These are phyloP conservation scores for Scytalidium lignicola DNA, from an alignment of 2,329 filamentous ascomycete species.

Conservation along the genomic window DNA sequence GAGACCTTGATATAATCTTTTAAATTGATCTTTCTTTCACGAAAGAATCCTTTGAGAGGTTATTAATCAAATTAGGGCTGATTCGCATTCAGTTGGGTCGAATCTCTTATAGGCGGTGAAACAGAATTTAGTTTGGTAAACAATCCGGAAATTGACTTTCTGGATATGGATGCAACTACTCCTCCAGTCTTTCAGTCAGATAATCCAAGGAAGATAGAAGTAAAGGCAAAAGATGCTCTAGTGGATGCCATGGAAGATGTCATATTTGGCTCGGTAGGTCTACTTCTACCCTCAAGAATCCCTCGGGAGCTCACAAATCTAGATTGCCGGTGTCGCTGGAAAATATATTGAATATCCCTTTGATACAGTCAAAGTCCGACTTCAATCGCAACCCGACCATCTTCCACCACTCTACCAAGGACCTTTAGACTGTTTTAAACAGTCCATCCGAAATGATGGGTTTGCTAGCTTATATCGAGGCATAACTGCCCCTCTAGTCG, in stretches of 20 bases:
- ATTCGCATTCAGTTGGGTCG: too few species aligned
- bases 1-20: background rate
- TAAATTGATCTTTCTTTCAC: background rate
- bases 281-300: background rate
- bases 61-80: too few species aligned
- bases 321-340: constrained; percentile 80
- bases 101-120: background rate
- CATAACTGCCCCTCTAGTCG: constrained; percentile 84
- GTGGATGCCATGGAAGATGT: constrained; percentile 77
- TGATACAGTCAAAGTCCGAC: constrained; percentile 94
- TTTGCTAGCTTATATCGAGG: constrained; percentile 74
- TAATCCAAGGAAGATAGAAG: background rate
- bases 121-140: too few species aligned
- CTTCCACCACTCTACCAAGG: constrained; percentile 78
- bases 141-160: background rate
- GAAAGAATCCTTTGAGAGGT: background rate
- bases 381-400: constrained; percentile 90
- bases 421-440: constrained; percentile 87
- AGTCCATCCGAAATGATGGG: constrained; percentile 78
- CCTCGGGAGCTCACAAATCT: constrained; percentile 8
- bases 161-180: background rate
- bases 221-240: constrained; percentile 19
- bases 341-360: constrained; percentile 99
- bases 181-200: background rate
- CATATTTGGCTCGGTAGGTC: constrained; percentile 73